A percentile compares a stretch with the other conserved stretches of the same genome.
Conservation (phyloP, 306 rosid species). For the Inga leiocalycina region DNA sequence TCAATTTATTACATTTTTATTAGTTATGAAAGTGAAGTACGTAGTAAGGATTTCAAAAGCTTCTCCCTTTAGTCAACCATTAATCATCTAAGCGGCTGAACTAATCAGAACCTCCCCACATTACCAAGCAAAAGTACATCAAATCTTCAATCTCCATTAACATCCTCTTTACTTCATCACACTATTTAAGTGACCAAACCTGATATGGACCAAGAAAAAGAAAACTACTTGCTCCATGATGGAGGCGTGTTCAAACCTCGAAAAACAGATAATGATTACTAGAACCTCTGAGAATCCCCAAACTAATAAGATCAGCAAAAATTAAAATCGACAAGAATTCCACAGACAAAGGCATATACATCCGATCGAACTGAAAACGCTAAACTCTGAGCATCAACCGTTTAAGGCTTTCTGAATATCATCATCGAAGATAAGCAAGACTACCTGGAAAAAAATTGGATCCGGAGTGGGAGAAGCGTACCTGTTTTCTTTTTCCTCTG, state of each 20-base stretch:
- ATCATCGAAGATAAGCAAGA: neutral
- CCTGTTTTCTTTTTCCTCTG: constrained; percentile 38
- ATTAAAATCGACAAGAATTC: neutral
- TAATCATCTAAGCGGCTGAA: neutral
- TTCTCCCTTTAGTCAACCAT: neutral
- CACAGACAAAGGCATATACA: neutral
- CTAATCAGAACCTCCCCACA: neutral
- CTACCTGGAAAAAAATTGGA: constrained; percentile 16
- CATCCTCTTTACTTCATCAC: neutral
- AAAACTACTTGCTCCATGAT: neutral
- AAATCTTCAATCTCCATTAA: neutral
- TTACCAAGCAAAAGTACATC: neutral
- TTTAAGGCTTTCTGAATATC: neutral
- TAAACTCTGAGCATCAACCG: neutral
- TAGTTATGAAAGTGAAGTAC: neutral
- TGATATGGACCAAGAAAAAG: neutral
- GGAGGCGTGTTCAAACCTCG: neutral
- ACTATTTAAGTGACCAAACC: constrained; percentile 30
- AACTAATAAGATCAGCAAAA: neutral
- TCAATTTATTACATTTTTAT: neutral
- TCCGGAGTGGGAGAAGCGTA: constrained; percentile 34
- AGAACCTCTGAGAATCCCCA: neutral
- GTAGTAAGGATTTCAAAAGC: neutral
- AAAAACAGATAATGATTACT: constrained; percentile 6
- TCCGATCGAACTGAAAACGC: constrained; percentile 21